These are phyloP conservation scores for Angophora floribunda DNA, from an alignment of 345 rosid genomes.

Conservation along the genomic window DNA sequence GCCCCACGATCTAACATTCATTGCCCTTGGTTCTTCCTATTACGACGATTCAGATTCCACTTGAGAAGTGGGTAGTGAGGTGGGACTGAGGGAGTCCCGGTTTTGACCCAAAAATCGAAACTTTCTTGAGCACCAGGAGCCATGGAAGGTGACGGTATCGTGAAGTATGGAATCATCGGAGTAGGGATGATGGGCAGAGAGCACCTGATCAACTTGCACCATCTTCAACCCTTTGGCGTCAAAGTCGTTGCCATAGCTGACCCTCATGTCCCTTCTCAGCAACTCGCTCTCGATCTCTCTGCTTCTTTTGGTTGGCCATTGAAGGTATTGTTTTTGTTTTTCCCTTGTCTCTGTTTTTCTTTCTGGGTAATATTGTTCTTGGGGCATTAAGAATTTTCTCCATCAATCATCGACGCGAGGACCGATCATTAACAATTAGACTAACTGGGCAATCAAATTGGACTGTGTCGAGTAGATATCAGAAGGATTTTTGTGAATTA, in stretches of 20 bases:
- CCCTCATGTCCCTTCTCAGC: conserved; percentile 73
- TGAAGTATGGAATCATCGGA: conserved; percentile 77
- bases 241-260: conserved; percentile 69
- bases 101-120: not conserved
- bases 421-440: not conserved
- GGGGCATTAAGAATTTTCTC: not conserved
- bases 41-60: not conserved
- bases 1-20: not conserved
- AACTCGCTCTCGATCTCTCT: conserved; percentile 46
- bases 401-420: not conserved
- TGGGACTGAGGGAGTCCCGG: not conserved
- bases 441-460: not conserved
- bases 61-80: not conserved
- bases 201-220: conserved; percentile 79
- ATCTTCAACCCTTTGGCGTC: conserved; percentile 57
- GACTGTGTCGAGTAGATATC: not conserved
- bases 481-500: not conserved
- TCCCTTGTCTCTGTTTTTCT: not conserved
- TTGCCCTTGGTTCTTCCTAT: not conserved
- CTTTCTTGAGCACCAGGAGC: not conserved
- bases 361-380: not conserved
- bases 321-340: conserved; percentile 20
- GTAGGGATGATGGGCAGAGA: conserved; percentile 99
- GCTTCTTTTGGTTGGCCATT: conserved; percentile 55
- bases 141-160: not conserved